phyloP scores from a whole-genome alignment of 306 rosid genomes.

The Malus sieversii region DNA sequence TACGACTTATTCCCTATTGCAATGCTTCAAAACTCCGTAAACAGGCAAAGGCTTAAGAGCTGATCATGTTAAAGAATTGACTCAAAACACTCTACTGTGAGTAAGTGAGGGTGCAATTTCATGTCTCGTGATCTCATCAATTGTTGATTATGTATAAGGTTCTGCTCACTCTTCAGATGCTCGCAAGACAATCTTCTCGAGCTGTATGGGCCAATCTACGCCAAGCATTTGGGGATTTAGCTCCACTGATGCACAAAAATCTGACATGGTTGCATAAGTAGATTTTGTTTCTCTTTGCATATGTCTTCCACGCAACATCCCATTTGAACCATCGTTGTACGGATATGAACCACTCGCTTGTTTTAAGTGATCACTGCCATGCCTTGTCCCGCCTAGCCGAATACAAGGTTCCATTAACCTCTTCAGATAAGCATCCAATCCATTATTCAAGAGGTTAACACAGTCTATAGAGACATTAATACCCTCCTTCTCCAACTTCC shows the following conservation, averaged over 20 bases:
- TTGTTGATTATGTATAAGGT: constrained; percentile 3
- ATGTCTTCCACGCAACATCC: constrained; percentile 23
- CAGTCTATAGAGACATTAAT: constrained; percentile 48
- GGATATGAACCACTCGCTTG: constrained; percentile 9
- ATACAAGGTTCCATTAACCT: constrained; percentile 67
- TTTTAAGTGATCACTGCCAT: constrained; percentile 24
- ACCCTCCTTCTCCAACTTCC: constrained; percentile 66
- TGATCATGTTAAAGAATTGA: constrained; percentile 24
- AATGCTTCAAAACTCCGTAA: constrained; percentile 24
- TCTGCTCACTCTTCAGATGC: constrained; percentile 58
- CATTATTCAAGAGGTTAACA: constrained; percentile 73
- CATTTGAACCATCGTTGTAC: constrained; percentile 26
- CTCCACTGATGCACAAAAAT: constrained; percentile 69
- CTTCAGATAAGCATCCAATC: constrained; percentile 76
- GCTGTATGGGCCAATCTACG: constrained; percentile 73
- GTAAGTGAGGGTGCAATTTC: constrained; percentile 23
- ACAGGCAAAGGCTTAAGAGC: constrained; percentile 16
- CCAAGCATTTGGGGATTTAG: constrained; percentile 72
- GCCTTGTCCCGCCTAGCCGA: constrained; percentile 49
- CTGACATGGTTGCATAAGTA: constrained; percentile 40
- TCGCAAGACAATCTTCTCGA: constrained; percentile 62
- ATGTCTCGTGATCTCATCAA: constrained; percentile 14
- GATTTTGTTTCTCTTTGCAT: constrained; percentile 30
- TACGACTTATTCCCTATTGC: constrained; percentile 30
- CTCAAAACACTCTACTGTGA: constrained; percentile 29